These are phyloP conservation scores for Trichothecium roseum DNA, from an alignment of 2,329 filamentous ascomycete genomes.

Conservation along the genomic window DNA sequence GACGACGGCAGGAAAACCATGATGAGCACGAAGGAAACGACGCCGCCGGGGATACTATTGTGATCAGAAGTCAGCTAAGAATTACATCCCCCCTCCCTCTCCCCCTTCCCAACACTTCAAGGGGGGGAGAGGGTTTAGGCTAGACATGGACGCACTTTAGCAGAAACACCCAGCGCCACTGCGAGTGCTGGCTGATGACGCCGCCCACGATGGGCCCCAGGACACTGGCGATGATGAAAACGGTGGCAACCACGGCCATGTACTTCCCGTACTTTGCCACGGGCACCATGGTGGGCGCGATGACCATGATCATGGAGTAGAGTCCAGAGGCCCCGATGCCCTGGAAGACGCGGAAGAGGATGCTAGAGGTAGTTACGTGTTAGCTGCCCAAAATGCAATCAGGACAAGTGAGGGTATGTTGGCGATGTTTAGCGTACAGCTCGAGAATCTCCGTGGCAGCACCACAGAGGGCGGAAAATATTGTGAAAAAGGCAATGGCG, in stretches of 20 bases:
- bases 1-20: neutral
- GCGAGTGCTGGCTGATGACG: conserved; percentile 24
- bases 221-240: conserved; percentile 22
- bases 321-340: conserved; percentile 36
- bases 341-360: conserved; percentile 27
- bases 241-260: too few relatives aligned
- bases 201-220: conserved; percentile 34
- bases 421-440: too few relatives aligned
- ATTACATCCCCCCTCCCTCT: neutral
- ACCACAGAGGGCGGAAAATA: conserved; percentile 30
- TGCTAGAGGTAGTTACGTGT: conserved; percentile 9
- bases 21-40: neutral
- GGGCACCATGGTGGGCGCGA: conserved; percentile 23
- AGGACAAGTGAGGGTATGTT: too few relatives aligned
- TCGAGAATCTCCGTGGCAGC: conserved; percentile 20
- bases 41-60: neutral
- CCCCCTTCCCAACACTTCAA: too few relatives aligned
- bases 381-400: neutral
- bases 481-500: conserved; percentile 24
- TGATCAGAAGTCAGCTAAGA: neutral
- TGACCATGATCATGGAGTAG: conserved; percentile 29
- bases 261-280: conserved; percentile 19
- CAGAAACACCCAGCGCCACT: conserved; percentile 36
- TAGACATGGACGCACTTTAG: conserved; percentile 26
- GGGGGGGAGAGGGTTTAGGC: neutral